Evolutionary conservation across 2,329 filamentous ascomycete genomes (phyloP), one percentile per base, ranked within the genome.

Genomic region (Hypoxylon sp.): DNA sequence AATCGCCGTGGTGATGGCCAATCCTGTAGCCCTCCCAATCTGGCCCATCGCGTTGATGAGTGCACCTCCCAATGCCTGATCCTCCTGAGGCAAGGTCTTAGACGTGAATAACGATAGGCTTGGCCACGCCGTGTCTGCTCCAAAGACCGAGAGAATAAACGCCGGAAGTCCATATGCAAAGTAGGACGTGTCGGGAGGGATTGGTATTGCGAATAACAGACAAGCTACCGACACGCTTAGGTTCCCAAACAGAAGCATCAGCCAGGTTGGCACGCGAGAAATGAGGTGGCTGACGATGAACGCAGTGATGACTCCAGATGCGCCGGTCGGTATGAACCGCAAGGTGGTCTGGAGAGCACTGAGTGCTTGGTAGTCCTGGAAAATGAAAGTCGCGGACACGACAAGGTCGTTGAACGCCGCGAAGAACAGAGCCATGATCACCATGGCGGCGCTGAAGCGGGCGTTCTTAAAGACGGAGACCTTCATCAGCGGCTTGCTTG

Each of bases 371-470:
- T 83, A 90, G 62, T 87, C 81, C 71, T 91, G 88, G 72, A 84
- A 90, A 73, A 84, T 89, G 72, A 88, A 90, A 3, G 88, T 91
- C 1, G 86, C 82, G 65, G 83, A 89, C 58, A 90, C 78, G 33
- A 89, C 74, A 64, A 82, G 89, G 70, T 87, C 87, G 74, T 88
- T 89, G 75, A 90, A 91, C 1, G 80, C 78, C 15, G 83, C 81
- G 66, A 88, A 90, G 74, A 89, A 90, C 1, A 90, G 71, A 0
- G 78, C 78, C 82, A 89, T 88, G 64, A 88, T 84, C 26, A 81
- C 68, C 77, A 90, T 85, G 13, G 85, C 86, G 5, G 85, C 83
- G 27, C 80, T 82, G 68, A 90, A 89, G 5, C 78, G 79, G 4
- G 73, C 70, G 69, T 82, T 87, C 35, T 75, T 75, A 72, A 90